These are phyloP conservation scores for Trichoderma hamatum DNA, from an alignment of 2,329 filamentous ascomycete genomes.

Conservation along the genomic window DNA sequence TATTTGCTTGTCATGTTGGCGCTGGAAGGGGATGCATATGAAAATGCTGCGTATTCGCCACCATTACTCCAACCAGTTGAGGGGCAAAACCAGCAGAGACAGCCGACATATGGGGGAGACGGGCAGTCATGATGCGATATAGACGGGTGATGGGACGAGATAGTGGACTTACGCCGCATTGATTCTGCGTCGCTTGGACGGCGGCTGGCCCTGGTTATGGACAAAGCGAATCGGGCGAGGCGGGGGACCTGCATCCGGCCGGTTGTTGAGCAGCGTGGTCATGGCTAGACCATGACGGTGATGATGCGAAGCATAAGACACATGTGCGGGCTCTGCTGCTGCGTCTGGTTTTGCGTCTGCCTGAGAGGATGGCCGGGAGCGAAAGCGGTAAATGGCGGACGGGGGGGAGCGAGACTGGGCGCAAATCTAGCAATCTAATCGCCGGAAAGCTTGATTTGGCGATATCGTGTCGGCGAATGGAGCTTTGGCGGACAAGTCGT, in stretches of 20 bases:
- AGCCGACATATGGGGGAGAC: background rate
- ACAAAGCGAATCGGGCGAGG: conserved; percentile 75
- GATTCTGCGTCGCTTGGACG: conserved; percentile 76
- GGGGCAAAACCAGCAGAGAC: background rate
- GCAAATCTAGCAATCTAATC: background rate
- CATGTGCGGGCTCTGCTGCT: conserved; percentile 14
- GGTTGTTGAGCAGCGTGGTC: conserved; percentile 51
- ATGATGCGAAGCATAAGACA: conserved; percentile 23
- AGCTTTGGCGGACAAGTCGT: background rate
- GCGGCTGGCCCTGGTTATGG: conserved; percentile 78
- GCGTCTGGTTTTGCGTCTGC: background rate
- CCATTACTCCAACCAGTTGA: background rate
- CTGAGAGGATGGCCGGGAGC: background rate
- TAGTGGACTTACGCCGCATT: conserved; percentile 68
- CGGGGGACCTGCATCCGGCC: conserved; percentile 44
- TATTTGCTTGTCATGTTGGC: background rate
- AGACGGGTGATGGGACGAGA: background rate
- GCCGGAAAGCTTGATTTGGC: background rate
- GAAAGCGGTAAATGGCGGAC: background rate
- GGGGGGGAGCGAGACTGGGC: background rate
- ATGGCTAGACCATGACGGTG: conserved; percentile 48
- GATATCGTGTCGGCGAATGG: background rate
- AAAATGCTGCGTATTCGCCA: background rate
- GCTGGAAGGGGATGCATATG: background rate
- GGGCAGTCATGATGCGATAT: background rate